phyloP scores from a whole-genome alignment of 805 yeast species.

The Jamesozyma jinghongensis region DNA sequence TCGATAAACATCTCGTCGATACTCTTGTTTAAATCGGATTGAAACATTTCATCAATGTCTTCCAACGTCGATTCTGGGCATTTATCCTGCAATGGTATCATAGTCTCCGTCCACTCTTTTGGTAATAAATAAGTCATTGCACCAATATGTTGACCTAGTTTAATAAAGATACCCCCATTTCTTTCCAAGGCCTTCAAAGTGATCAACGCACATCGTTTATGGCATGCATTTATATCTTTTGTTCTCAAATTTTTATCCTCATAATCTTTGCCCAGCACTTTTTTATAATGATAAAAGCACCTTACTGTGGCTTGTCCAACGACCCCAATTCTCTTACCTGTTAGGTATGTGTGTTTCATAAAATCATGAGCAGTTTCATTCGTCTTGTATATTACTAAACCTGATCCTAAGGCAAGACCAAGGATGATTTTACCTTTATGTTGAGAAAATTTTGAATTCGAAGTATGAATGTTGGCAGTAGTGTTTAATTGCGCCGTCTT shows the following conservation, averaged over 20 bases:
- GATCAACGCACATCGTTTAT: conserved; percentile 63
- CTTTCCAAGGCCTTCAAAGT: conserved; percentile 70
- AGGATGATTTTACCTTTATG: background rate
- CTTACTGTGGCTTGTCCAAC: conserved; percentile 60
- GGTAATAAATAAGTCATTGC: conserved; percentile 91
- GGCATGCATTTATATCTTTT: conserved; percentile 55
- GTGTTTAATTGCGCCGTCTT: background rate
- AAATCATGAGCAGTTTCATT: conserved; percentile 22
- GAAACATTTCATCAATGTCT: conserved; percentile 60
- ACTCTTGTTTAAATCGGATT: conserved; percentile 50
- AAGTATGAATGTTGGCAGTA: background rate
- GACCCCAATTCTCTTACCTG: conserved; percentile 47
- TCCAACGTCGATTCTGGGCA: conserved; percentile 75
- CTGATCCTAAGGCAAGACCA: conserved; percentile 6
- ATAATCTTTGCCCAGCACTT: conserved; percentile 40
- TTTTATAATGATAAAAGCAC: conserved; percentile 65
- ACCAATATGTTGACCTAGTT: conserved; percentile 87
- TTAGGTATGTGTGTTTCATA: conserved; percentile 20
- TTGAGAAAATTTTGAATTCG: background rate
- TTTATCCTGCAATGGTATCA: conserved; percentile 84
- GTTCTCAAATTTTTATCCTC: conserved; percentile 38
- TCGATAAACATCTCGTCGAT: conserved; percentile 56
- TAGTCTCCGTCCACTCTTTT: conserved; percentile 87
- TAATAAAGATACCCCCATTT: conserved; percentile 90
- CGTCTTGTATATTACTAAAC: conserved; percentile 17